Conservation (phyloP, 2,329 filamentous ascomycete genomes). For the Zasmidium cellare region DNA sequence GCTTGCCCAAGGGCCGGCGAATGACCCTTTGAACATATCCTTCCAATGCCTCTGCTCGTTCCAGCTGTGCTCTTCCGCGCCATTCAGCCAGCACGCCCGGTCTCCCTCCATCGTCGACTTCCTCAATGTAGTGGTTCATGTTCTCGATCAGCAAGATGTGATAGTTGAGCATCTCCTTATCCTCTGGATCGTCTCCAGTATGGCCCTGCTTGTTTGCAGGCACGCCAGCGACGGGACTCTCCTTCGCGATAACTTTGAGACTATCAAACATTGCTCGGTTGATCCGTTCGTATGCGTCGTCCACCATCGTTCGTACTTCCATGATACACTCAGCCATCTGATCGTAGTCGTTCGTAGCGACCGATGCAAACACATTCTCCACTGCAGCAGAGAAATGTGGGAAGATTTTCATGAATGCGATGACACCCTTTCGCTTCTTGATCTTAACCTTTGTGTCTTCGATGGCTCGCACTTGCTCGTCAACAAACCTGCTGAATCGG, state of each 20-base stretch:
- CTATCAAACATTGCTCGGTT: slow-evolving; percentile 97
- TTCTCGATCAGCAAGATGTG: slow-evolving; percentile 98
- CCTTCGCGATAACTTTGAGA: slow-evolving; percentile 87
- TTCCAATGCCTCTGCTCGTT: slow-evolving; percentile 82
- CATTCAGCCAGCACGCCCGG: slow-evolving; percentile 79
- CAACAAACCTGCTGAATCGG: slow-evolving; percentile 84
- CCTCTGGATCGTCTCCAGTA: slow-evolving; percentile 66
- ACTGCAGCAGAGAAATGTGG: slow-evolving; percentile 80
- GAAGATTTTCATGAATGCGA: slow-evolving; percentile 92
- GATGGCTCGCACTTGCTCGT: slow-evolving; percentile 91
- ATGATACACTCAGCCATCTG: slow-evolving; percentile 48
- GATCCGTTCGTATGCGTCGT: slow-evolving; percentile 83
- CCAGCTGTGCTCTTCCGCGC: slow-evolving; percentile 73
- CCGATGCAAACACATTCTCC: slow-evolving; percentile 72
- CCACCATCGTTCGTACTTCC: slow-evolving; percentile 74
- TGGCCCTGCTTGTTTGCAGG: slow-evolving; percentile 52
- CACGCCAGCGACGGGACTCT: slow-evolving; percentile 53
- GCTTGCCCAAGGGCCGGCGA: slow-evolving; percentile 81
- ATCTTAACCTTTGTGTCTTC: slow-evolving; percentile 99
- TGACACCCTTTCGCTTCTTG: slow-evolving; percentile 96
- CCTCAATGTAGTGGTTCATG: slow-evolving; percentile 96
- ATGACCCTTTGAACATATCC: slow-evolving; percentile 88
- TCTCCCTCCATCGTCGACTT: slow-evolving; percentile 67
- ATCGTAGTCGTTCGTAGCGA: slow-evolving; percentile 47
- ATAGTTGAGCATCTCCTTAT: slow-evolving; percentile 96